Percentiles rank a stretch among this genome's conserved stretches.
These are phyloP conservation scores for Periconia digitata DNA, from an alignment of 2,329 filamentous ascomycete genomes.

Conservation along the genomic window DNA sequence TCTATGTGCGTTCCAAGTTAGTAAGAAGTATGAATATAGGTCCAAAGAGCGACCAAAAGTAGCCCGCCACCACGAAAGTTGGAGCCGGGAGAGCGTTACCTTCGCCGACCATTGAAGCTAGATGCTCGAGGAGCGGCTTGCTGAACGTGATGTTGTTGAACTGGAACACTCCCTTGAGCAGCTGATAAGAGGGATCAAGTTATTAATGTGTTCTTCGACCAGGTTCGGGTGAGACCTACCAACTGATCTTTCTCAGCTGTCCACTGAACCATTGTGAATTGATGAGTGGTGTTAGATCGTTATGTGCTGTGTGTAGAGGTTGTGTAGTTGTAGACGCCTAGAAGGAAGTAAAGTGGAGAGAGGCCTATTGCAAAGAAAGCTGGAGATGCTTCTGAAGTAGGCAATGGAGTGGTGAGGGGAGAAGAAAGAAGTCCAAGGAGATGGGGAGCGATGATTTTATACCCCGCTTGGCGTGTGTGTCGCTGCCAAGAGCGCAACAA, in stretches of 20 bases:
- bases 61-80: neutral
- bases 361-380: no score
- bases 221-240: conserved; percentile 10
- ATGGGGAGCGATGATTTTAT: no score
- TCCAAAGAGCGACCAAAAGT: neutral
- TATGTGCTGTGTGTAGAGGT: neutral
- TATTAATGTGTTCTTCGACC: neutral
- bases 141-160: conserved; percentile 17
- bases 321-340: neutral
- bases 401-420: neutral
- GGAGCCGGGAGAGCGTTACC: conserved; percentile 9
- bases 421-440: neutral
- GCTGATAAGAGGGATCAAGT: conserved; percentile 11
- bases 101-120: conserved; percentile 21
- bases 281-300: neutral
- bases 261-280: conserved; percentile 23
- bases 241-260: conserved; percentile 21
- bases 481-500: neutral
- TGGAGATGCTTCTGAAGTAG: no score
- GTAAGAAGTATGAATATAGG: neutral
- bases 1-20: conserved; percentile 9
- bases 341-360: no score
- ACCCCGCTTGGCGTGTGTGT: no score
- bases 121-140: conserved; percentile 11
- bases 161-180: conserved; percentile 23